phyloP scores from a whole-genome alignment of 1,139 yeast genomes.

The Candida labiduridarum region DNA sequence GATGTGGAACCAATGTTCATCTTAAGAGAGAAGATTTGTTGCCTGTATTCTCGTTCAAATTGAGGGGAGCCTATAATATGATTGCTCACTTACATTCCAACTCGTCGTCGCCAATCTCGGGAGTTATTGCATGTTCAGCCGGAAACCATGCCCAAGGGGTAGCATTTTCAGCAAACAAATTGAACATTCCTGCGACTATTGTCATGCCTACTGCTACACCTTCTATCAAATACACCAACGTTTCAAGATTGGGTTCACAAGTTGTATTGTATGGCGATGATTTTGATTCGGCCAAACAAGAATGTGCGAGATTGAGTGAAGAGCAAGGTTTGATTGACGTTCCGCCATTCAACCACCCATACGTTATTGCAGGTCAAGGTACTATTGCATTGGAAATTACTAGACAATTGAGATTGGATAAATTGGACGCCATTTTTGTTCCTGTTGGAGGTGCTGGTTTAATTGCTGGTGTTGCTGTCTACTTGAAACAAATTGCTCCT shows the following conservation, averaged over 20 bases:
- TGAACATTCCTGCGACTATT: conserved; percentile 90
- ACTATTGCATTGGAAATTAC: conserved; percentile 92
- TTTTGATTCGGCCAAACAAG: conserved; percentile 89
- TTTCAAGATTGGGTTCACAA: conserved; percentile 87
- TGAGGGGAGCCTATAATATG: conserved; percentile 98
- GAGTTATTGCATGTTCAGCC: conserved; percentile 97
- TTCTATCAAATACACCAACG: conserved; percentile 88
- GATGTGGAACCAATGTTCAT: conserved; percentile 69
- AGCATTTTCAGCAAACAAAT: conserved; percentile 82
- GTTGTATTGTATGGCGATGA: conserved; percentile 93
- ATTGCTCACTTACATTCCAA: conserved; percentile 74
- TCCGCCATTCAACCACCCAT: conserved; percentile 98
- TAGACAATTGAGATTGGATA: conserved; percentile 79
- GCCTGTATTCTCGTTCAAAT: conserved; percentile 94
- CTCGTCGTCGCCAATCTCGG: conserved; percentile 62
- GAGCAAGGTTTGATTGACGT: conserved; percentile 80
- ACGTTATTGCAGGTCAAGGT: conserved; percentile 99
- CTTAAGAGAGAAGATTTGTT: conserved; percentile 89
- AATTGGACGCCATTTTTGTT: conserved; percentile 83
- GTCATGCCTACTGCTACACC: conserved; percentile 99
- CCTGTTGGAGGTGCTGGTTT: conserved; percentile 99
- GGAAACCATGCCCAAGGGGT: conserved; percentile 99
- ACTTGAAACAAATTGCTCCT: conserved; percentile 94
- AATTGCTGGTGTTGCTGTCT: conserved; percentile 86
- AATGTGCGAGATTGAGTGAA: conserved; percentile 71